Percentiles rank a stretch among this genome's conserved stretches.
phyloP scores from a whole-genome alignment of 208 protist species.

The Leishmania braziliensis region DNA sequence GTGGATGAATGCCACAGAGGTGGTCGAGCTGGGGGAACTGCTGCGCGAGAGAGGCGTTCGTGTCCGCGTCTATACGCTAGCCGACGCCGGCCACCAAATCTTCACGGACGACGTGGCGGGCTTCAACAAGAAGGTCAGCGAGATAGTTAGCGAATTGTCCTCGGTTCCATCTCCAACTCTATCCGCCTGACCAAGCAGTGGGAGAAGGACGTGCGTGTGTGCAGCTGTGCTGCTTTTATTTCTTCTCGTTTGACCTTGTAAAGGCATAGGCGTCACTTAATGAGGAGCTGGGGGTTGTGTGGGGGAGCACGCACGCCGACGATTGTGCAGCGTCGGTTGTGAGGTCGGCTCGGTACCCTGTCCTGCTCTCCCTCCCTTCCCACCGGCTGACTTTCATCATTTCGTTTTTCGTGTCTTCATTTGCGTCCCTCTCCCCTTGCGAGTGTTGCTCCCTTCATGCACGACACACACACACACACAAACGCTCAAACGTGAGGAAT shows the following conservation, averaged over 20 bases:
- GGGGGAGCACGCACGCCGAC: not conserved
- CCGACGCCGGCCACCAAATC: constrained; percentile 55
- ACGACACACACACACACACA: not conserved
- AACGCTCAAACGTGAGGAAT: not conserved
- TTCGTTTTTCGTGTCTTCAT: not conserved
- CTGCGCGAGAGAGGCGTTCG: constrained; percentile 38
- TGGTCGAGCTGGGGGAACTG: constrained; percentile 33
- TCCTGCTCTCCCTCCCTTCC: not conserved
- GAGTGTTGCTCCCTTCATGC: not conserved
- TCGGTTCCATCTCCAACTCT: not conserved
- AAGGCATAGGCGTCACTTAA: not conserved
- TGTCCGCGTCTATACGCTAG: constrained; percentile 38
- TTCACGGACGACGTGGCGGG: constrained; percentile 48
- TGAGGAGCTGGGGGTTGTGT: not conserved
- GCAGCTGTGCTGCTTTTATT: not conserved
- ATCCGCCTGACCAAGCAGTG: not conserved
- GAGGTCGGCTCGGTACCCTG: not conserved
- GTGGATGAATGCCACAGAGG: constrained; percentile 44
- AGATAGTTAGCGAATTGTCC: constrained; percentile 21
- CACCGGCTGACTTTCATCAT: not conserved
- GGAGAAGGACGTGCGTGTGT: not conserved
- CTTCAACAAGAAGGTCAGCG: constrained; percentile 44
- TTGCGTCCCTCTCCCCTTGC: not conserved
- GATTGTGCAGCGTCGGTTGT: not conserved
- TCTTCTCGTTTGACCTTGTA: not conserved